Percentiles rank a stretch among this genome's conserved stretches.
Conservation (phyloP, 1,139 yeast species). For the Blastobotrys buckinghamii region DNA sequence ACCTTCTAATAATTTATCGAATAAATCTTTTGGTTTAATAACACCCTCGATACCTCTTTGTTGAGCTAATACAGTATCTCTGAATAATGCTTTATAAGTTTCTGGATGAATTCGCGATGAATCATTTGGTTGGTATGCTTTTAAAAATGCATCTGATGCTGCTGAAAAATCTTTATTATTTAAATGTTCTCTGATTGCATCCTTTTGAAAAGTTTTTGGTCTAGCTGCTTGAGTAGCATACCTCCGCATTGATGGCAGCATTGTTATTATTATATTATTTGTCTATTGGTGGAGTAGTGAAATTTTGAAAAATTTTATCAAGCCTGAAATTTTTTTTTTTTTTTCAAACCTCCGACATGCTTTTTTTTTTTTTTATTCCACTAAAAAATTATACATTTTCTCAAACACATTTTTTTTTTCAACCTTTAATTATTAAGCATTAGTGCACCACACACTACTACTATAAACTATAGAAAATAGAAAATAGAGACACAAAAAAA, state of each 20-base stretch:
- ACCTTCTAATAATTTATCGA: conserved; percentile 18
- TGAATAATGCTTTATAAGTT: conserved; percentile 6
- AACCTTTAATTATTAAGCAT: no score
- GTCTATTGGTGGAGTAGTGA: background rate
- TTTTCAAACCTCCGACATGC: background rate
- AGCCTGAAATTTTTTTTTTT: background rate
- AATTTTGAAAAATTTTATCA: no score
- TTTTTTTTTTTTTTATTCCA: background rate
- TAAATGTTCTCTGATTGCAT: background rate
- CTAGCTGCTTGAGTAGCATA: background rate
- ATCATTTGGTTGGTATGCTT: conserved; percentile 6
- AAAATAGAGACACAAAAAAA: no score
- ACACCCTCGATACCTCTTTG: background rate
- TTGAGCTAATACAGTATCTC: conserved; percentile 5
- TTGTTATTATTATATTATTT: background rate
- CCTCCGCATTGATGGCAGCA: background rate
- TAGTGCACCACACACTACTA: no score
- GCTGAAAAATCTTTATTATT: conserved; percentile 1
- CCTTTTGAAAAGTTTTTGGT: background rate
- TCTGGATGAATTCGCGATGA: background rate
- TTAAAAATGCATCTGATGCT: conserved; percentile 8
- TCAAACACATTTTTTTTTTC: no score
- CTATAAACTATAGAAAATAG: no score
- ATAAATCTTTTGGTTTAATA: conserved; percentile 15
- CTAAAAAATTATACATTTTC: no score